Base-by-base conservation (phyloP, 441 rosid species). In the Arabidopsis hybrid region DNA sequence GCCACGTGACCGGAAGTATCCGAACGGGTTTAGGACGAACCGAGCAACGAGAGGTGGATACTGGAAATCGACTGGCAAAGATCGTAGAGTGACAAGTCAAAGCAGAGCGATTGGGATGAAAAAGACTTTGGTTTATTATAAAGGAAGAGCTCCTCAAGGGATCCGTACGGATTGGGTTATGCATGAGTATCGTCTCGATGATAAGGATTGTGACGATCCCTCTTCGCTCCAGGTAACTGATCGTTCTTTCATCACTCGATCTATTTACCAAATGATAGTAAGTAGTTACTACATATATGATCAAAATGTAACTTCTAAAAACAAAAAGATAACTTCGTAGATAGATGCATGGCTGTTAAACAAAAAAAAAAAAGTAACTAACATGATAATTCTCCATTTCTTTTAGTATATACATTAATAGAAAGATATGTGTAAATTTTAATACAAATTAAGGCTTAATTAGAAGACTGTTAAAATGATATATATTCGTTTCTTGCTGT, bases 41-140 rank as follows among this genome's bases (percentile, higher is more conserved):
- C 80, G 98, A 60, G 98, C 98, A 14, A 93, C 98, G 0, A 83
- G 86, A 63, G 97, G 96, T 0, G 98, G 98, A 11, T 93, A 93
- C 32, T 93, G 98, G 98, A 93, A 93, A 43, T 91, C 98, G 3
- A 93, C 98, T 0, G 98, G 98, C 7, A 93, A 93, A 76, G 98
- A 93, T 62, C 52, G 98, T 69, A 88, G 85, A 71, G 97, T 93
- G 8, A 81, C 68, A 5, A 78, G 73, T 66, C 78, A 78, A 11
- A 93, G 80, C 38, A 85, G 89, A 79, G 84, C 92, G 6, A 91
- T 93, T 21, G 97, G 98, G 7, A 93, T 93, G 98, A 93, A 93
- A 86, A 93, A 93, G 77, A 93, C 98, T 1, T 67, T 91, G 85
- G 98, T 93, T 59, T 93, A 93, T 63, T 93, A 93, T 75, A 47